A percentile compares a stretch with the other conserved stretches of the same genome.
These are phyloP conservation scores for Pisolithus microcarpus DNA, from an alignment of 768 basidiomycete species.

Conservation along the genomic window DNA sequence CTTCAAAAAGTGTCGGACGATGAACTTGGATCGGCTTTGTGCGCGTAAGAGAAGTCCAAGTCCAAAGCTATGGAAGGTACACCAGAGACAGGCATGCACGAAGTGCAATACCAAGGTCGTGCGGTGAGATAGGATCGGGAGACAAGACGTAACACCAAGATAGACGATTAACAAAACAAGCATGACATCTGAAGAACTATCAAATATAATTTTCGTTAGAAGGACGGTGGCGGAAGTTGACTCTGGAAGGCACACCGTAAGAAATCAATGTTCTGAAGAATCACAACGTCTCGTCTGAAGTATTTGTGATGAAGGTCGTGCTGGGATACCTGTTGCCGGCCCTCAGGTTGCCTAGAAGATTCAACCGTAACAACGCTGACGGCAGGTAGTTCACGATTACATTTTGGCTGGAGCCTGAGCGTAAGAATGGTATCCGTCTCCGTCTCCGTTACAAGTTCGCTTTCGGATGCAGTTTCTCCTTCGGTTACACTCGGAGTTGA, in stretches of 20 bases:
- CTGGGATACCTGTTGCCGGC: constrained; percentile 42
- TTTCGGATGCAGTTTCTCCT: constrained; percentile 68
- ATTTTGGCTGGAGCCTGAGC: constrained; percentile 6
- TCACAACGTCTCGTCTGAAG: constrained; percentile 81
- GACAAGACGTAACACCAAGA: constrained; percentile 46
- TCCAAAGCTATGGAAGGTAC: constrained; percentile 80
- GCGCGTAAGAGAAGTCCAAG: constrained; percentile 78
- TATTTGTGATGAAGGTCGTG: constrained; percentile 88
- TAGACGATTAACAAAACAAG: constrained; percentile 72
- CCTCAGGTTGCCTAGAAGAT: constrained; percentile 1
- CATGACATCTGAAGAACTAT: constrained; percentile 79
- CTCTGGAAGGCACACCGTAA: constrained; percentile 52
- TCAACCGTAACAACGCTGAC: constrained; percentile 4
- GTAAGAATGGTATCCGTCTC: constrained; percentile 40
- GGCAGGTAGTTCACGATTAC: neutral
- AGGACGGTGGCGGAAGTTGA: constrained; percentile 2
- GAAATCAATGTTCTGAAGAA: constrained; percentile 75
- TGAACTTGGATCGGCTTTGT: constrained; percentile 80
- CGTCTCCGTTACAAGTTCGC: constrained; percentile 56
- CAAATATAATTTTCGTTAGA: constrained; percentile 15
- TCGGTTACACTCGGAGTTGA: constrained; percentile 64
- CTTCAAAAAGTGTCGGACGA: constrained; percentile 91
- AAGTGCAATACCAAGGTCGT: constrained; percentile 63
- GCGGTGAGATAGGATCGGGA: constrained; percentile 50
- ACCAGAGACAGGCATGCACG: constrained; percentile 78